phyloP scores from a whole-genome alignment of 139 green algal genomes.

The Asterochloris sp. region DNA sequence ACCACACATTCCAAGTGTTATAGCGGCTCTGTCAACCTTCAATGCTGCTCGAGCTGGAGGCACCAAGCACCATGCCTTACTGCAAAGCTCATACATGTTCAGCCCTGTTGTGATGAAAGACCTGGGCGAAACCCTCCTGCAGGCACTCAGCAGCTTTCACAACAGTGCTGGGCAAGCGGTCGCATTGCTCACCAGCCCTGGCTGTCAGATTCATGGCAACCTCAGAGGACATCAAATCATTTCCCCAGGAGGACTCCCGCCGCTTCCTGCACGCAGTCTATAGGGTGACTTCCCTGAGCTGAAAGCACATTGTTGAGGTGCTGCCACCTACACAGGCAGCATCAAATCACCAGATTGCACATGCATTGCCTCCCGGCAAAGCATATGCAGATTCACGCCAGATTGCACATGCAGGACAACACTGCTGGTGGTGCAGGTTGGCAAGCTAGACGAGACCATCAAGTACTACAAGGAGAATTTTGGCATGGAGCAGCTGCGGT shows the following conservation, averaged over 20 bases:
- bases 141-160: no score
- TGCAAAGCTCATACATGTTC: no score
- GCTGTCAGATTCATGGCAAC: constrained; percentile 2
- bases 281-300: constrained; percentile 5
- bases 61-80: no score
- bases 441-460: constrained; percentile 67
- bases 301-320: neutral
- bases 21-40: no score
- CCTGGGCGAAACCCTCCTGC: no score
- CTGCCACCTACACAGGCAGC: neutral
- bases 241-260: constrained; percentile 51
- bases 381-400: no score
- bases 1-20: no score
- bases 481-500: constrained; percentile 75
- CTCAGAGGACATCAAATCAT: constrained; percentile 9
- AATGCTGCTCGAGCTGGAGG: no score
- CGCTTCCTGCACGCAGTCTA: constrained; percentile 86
- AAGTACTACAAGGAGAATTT: constrained; percentile 66
- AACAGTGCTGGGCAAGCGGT: no score
- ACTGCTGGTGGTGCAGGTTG: constrained; percentile 30
- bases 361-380: neutral
- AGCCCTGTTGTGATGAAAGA: no score
- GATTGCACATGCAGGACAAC: no score
- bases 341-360: neutral
- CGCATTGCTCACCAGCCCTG: neutral